phyloP scores from a whole-genome alignment of 2,329 filamentous ascomycete genomes.

The Aspergillus tamarii region DNA sequence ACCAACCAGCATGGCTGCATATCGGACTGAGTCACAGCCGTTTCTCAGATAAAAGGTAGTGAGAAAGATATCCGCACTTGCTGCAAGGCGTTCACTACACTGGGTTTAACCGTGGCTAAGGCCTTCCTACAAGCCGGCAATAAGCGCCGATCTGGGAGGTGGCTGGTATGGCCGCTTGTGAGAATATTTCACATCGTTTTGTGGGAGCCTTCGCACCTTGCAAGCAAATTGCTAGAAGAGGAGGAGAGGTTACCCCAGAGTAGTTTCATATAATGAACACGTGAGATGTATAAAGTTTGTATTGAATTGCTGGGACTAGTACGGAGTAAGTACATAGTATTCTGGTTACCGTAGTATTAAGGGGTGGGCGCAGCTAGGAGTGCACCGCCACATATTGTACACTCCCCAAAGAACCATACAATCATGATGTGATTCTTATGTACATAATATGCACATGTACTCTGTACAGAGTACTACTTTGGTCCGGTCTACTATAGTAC shows the following conservation, averaged over 20 bases:
- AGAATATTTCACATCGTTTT: neutral
- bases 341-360: neutral
- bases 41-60: neutral
- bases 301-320: neutral
- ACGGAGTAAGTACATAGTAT: neutral
- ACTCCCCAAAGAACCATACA: neutral
- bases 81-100: conserved; percentile 2
- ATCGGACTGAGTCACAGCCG: neutral
- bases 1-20: conserved; percentile 1
- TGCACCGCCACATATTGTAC: conserved; percentile 18
- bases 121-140: neutral
- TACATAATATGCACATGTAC: neutral
- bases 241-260: neutral
- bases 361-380: neutral
- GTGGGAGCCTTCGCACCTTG: neutral
- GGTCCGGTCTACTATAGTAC: neutral
- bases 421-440: conserved; percentile 2
- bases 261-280: conserved; percentile 2
- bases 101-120: conserved; percentile 3
- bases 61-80: neutral
- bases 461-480: too few species aligned
- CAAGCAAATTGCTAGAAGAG: neutral
- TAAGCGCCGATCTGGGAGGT: neutral
- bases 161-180: neutral
- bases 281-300: neutral